These are phyloP conservation scores for Tricholoma hemisulphureum DNA, from an alignment of 768 basidiomycete species.

Conservation along the genomic window DNA sequence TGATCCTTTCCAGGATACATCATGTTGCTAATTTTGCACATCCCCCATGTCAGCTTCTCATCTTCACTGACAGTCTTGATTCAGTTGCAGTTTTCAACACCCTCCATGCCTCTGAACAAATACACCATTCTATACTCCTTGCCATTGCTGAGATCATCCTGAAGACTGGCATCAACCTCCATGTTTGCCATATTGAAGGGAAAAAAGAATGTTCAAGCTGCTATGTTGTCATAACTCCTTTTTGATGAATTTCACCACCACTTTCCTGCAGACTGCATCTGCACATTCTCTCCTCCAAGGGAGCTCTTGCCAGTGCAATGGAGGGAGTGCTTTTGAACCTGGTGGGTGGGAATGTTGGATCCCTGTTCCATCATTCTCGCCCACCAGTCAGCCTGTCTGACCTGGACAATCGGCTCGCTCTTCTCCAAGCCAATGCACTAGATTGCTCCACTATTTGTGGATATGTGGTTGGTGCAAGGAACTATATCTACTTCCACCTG, in stretches of 20 bases:
- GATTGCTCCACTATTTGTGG: conserved; percentile 15
- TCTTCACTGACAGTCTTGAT: conserved; percentile 18
- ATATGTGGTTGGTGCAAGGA: conserved; percentile 19
- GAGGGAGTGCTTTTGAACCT: too few relatives aligned
- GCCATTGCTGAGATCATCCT: conserved; percentile 6
- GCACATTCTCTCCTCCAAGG: conserved; percentile 15
- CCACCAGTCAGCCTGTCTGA: conserved; percentile 10
- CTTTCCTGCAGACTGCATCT: conserved; percentile 16
- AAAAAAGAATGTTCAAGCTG: conserved; percentile 14
- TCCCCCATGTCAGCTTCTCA: conserved; percentile 12
- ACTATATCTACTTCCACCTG: conserved; percentile 19
- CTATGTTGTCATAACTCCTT: conserved; percentile 16
- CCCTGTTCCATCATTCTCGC: not conserved
- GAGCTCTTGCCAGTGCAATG: too few relatives aligned
- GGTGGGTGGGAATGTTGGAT: conserved; percentile 7
- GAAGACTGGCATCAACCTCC: conserved; percentile 12
- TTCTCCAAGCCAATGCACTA: conserved; percentile 20
- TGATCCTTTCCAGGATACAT: conserved; percentile 2
- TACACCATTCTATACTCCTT: not conserved
- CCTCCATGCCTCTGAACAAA: conserved; percentile 1
- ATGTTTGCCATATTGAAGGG: conserved; percentile 18
- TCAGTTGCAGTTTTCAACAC: conserved; percentile 13
- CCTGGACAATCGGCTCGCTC: conserved; percentile 11
- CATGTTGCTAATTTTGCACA: conserved; percentile 2
- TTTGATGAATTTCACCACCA: conserved; percentile 13